Percentiles rank a stretch among this genome's conserved stretches.
phyloP scores from a whole-genome alignment of 2,329 filamentous ascomycete genomes.

The Ceratocystis albifundus region DNA sequence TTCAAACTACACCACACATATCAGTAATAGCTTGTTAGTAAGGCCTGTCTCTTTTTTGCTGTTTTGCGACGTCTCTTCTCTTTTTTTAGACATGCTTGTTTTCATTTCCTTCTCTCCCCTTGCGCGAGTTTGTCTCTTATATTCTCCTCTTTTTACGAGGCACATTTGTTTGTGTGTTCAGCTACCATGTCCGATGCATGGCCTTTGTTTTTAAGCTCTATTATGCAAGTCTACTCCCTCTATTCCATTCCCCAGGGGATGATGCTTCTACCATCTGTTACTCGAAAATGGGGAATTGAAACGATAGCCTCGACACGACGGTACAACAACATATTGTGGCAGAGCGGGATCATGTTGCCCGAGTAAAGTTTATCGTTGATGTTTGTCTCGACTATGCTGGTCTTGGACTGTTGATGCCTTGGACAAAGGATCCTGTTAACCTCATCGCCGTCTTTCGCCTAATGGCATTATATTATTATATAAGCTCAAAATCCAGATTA shows the following conservation, averaged over 20 bases:
- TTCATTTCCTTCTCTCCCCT: conserved; percentile 1
- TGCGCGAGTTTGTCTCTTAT: not conserved
- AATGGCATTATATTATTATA: conserved; percentile 20
- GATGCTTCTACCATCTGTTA: not conserved
- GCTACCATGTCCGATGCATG: not conserved
- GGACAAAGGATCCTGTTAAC: not conserved
- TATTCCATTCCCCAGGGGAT: not conserved
- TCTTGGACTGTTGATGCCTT: not conserved
- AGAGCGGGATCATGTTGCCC: conserved; percentile 11
- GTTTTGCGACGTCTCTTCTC: not conserved
- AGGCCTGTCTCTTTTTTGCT: not conserved
- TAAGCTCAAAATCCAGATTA: conserved; percentile 22
- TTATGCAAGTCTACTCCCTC: not conserved
- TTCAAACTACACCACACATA: not conserved
- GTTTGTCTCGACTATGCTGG: not conserved
- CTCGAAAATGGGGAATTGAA: too few species aligned
- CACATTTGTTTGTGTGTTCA: conserved; percentile 20
- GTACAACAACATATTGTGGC: conserved; percentile 23
- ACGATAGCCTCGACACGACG: not conserved
- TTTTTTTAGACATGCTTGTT: not conserved
- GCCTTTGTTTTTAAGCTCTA: too few species aligned
- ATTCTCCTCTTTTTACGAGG: conserved; percentile 8
- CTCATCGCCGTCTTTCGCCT: conserved; percentile 18
- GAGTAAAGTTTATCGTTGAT: not conserved
- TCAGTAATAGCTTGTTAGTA: not conserved